A percentile compares a stretch with the other conserved stretches of the same genome.
These are phyloP conservation scores for Nothomitra cinnamomea DNA, from an alignment of 2,329 filamentous ascomycete genomes.

Conservation along the genomic window DNA sequence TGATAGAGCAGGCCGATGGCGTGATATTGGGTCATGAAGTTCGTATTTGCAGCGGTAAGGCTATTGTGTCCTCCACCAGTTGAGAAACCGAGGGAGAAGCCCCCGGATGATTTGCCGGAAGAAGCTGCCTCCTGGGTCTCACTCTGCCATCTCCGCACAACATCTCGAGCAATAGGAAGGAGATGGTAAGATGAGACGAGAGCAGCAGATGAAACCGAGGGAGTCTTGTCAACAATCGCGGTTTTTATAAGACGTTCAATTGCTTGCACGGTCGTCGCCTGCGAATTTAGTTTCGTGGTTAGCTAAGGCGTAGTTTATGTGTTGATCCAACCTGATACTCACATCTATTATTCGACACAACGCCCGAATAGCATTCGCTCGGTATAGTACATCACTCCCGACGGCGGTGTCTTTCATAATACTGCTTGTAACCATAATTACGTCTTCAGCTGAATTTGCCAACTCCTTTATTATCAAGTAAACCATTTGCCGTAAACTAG, in stretches of 20 bases:
- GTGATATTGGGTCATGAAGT: slow-evolving; percentile 97
- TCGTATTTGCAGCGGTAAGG: slow-evolving; percentile 61
- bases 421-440: slow-evolving; percentile 98
- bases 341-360: slow-evolving; percentile 95
- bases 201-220: slow-evolving; percentile 88
- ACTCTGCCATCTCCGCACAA: slow-evolving; percentile 94
- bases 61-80: slow-evolving; percentile 55
- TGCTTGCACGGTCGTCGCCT: slow-evolving; percentile 89
- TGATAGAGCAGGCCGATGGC: slow-evolving; percentile 94
- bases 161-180: slow-evolving; percentile 85
- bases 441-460: slow-evolving; percentile 86
- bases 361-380: slow-evolving; percentile 89
- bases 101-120: slow-evolving; percentile 70
- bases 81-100: slow-evolving; percentile 86
- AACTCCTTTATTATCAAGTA: slow-evolving; percentile 97
- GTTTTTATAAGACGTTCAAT: slow-evolving; percentile 99
- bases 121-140: slow-evolving; percentile 95
- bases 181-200: slow-evolving; percentile 96
- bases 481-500: slow-evolving; percentile 94
- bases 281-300: neutral
- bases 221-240: slow-evolving; percentile 96
- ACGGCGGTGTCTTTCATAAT: slow-evolving; percentile 99
- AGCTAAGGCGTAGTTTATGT: neutral
- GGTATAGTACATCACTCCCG: slow-evolving; percentile 81
- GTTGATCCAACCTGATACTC: slow-evolving; percentile 21